Evolutionary conservation across 768 basidiomycete genomes (phyloP), one percentile per base, ranked within the genome.

Genomic region (Boletus rex-veris): DNA sequence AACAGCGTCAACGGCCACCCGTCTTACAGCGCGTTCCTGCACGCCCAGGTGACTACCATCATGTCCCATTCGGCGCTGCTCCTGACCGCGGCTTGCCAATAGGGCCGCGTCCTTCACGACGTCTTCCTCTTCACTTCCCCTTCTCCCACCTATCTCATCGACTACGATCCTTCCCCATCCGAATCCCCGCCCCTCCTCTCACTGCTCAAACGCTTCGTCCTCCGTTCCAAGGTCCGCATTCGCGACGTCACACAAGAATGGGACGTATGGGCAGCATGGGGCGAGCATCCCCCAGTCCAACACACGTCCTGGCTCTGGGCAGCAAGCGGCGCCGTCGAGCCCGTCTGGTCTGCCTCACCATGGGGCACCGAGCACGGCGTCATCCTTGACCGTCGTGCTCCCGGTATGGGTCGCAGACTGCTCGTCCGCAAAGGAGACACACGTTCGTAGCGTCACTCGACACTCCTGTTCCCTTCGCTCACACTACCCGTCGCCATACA

Each of bases 31-130:
- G 80, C 85, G 0, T 83, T 93, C 64, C 73, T 94, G 15, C 86
- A 90, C 64, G 86, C 92, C 48, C 89, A 92, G 77, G 90, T 83
- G 69, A 58, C 78, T 3, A 66, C 81, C 70, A 56, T 80, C 5
- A 65, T 18, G 5, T 2, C 37, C 24, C 21, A 7, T 36, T 18
- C 21, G 6, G 4, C 5, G 24, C 14, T 10, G 0, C 5, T n/a
- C n/a, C 35, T 36, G 12, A 16, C 35, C 55, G 40, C 53, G 50
- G 24, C 41, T 26, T 31, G 21, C 16, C 21, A 4, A 30, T 52
- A 95, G 93, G 96, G 96, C 38, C 81, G 94, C 66, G 84, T 98
- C 30, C 75, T 97, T 43, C 86, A 93, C 65, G 95, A 98, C 69
- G 73, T 88, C 47, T 94, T 98, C 71, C 76, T 97, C 57, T 90